Base-by-base conservation (phyloP, 2,329 filamentous ascomycete genomes). In the Sphaerulina musiva region DNA sequence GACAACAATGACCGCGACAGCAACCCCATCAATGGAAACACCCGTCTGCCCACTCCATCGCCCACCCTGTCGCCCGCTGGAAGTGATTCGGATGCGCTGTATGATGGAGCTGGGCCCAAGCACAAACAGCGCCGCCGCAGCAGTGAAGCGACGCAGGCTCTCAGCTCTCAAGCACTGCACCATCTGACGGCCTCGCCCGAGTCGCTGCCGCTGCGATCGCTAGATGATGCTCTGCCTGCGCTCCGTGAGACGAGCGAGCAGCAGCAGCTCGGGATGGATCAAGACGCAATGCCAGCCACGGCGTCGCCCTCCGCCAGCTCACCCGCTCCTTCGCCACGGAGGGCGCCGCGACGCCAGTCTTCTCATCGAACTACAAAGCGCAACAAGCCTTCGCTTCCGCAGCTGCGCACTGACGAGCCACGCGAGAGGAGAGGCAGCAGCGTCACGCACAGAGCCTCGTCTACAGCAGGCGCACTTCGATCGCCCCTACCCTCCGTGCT, bases 401-500 rank as follows among this genome's bases (percentile, higher is more conserved):
- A 57, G n/a, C 54, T 59, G 9, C 54, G 41, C n/a, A 64, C 54
- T 14, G 68, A 68, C 9, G 65, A 67, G 11, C 60, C 64, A 26
- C 36, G 34, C 11, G 46, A 48, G 8, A 26, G 10, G 17, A 38
- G 31, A 39, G 42, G 41, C 48, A 45, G 40, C 34, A 45, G 40
- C 34, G 29, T n/a, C 31, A 5, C 10, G 34, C 34, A n/a, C 34
- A 38, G 8, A 38, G 26, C 44, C 17, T 32, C 44, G 14, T 17
- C n/a, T 14, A 10, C 26, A 46, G 17, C 41, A 68, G 59, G 8
- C 62, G 60, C 2, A 66, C 68, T 7, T 66, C 68, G 1, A 59
- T 76, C 74, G 1, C 74, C 73, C 5, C 75, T 80, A 66, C 77
- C 80, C 12, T 62, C 73, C 6, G 71, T 77, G 2, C 76, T 85